phyloP scores from a whole-genome alignment of 2,329 filamentous ascomycete genomes.

The Thermomyces lanuginosus region DNA sequence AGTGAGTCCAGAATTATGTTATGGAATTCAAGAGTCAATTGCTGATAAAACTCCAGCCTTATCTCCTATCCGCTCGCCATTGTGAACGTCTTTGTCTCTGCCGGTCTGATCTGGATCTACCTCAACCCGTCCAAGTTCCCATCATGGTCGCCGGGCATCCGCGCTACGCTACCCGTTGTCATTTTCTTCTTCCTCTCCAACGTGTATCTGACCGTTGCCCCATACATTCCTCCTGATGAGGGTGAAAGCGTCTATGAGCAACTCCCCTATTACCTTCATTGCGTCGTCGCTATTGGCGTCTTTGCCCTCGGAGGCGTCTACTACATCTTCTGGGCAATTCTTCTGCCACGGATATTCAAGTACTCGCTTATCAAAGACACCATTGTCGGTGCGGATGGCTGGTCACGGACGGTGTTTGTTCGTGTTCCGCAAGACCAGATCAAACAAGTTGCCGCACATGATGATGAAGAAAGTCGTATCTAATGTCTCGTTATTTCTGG shows the following conservation, averaged over 20 bases:
- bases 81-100: constrained; percentile 36
- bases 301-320: constrained; percentile 36
- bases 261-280: constrained; percentile 39
- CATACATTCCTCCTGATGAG: constrained; percentile 34
- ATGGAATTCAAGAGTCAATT: too few species aligned
- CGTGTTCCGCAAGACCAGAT: constrained; percentile 20
- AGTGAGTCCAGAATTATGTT: constrained; percentile 14
- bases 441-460: constrained; percentile 4
- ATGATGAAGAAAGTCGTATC: background rate
- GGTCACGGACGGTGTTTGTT: constrained; percentile 43
- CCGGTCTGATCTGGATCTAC: constrained; percentile 34
- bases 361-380: constrained; percentile 42
- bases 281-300: constrained; percentile 35
- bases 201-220: constrained; percentile 36
- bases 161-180: constrained; percentile 33
- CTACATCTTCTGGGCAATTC: constrained; percentile 35
- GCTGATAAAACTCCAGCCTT: too few species aligned
- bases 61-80: constrained; percentile 29
- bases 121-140: constrained; percentile 23
- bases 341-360: constrained; percentile 27
- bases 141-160: constrained; percentile 34
- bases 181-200: constrained; percentile 39
- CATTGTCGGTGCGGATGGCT: constrained; percentile 44
- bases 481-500: background rate
- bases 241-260: constrained; percentile 36